These are phyloP conservation scores for Alternaria sp. DNA, from an alignment of 2,329 filamentous ascomycete species.

Conservation along the genomic window DNA sequence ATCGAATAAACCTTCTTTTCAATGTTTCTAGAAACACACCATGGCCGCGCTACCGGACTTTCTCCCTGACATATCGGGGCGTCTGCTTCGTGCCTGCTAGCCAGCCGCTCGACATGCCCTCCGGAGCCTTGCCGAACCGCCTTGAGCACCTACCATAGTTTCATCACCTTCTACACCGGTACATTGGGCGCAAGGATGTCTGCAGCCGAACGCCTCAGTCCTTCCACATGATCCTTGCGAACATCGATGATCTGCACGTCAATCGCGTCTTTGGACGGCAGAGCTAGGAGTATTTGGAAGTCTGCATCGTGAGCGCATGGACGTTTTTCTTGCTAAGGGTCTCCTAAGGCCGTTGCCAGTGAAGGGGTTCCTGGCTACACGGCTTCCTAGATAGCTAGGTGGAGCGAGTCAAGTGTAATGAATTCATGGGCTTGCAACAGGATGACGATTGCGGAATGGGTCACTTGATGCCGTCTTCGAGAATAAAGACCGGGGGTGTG, in stretches of 20 bases:
- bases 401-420: slow-evolving; percentile 14
- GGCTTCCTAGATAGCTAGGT: slow-evolving; percentile 15
- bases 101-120: slow-evolving; percentile 16
- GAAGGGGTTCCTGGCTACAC: slow-evolving; percentile 13
- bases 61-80: slow-evolving; percentile 1
- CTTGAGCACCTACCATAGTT: slow-evolving; percentile 7
- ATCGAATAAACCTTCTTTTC: slow-evolving; percentile 1
- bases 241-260: slow-evolving; percentile 14
- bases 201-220: slow-evolving; percentile 5
- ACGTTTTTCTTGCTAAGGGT: slow-evolving; percentile 6
- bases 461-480: slow-evolving; percentile 10
- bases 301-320: slow-evolving; percentile 10
- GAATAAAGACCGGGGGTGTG: slow-evolving; percentile 11
- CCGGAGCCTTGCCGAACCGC: slow-evolving; percentile 13
- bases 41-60: slow-evolving; percentile 4
- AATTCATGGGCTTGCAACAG: slow-evolving; percentile 7
- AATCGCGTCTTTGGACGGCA: slow-evolving; percentile 1
- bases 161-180: slow-evolving; percentile 6
- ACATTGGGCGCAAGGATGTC: slow-evolving; percentile 1
- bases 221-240: slow-evolving; percentile 10
- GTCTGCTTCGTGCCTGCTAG: background rate
- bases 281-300: slow-evolving; percentile 11
- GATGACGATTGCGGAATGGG: slow-evolving; percentile 7
- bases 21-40: slow-evolving; percentile 13
- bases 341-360: slow-evolving; percentile 3